Evolutionary conservation across 208 protist species (phyloP).

Genomic region (Phytomonas sp.): DNA sequence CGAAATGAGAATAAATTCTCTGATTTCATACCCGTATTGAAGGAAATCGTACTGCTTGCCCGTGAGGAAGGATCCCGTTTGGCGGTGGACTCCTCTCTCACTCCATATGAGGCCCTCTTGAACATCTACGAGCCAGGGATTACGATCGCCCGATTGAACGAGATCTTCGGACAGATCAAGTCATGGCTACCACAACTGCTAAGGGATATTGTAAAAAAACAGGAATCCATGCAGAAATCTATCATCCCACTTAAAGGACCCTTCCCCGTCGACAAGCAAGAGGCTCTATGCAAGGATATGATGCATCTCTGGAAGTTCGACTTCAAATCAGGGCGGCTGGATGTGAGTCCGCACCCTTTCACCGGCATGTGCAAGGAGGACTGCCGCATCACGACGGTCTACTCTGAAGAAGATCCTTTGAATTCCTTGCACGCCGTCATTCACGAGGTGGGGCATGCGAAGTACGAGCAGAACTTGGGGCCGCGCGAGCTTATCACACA

Average conservation of each 20-base stretch:
- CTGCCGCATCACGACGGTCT: conserved; percentile 82
- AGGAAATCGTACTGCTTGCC: conserved; percentile 62
- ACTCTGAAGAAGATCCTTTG: conserved; percentile 38
- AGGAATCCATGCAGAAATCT: conserved; percentile 17
- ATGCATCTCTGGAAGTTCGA: conserved; percentile 72
- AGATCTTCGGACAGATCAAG: conserved; percentile 64
- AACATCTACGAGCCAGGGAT: conserved; percentile 81
- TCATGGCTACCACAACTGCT: conserved; percentile 72
- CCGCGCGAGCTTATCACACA: conserved; percentile 47
- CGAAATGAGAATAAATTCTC: conserved; percentile 62
- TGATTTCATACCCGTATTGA: conserved; percentile 53
- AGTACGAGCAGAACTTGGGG: conserved; percentile 84
- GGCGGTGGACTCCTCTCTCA: conserved; percentile 28
- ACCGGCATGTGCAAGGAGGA: conserved; percentile 74
- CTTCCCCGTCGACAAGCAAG: conserved; percentile 47
- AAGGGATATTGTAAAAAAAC: conserved; percentile 54
- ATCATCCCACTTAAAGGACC: conserved; percentile 24
- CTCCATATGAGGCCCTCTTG: conserved; percentile 71
- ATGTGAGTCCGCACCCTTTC: conserved; percentile 86
- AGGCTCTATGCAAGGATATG: conserved; percentile 38
- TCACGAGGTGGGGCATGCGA: conserved; percentile 85
- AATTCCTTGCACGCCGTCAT: conserved; percentile 61
- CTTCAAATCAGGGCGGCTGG: conserved; percentile 73
- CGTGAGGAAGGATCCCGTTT: conserved; percentile 57
- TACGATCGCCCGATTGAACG: conserved; percentile 42